Conservation (phyloP, 2,329 filamentous ascomycete genomes). For the Cytospora schulzeri region DNA sequence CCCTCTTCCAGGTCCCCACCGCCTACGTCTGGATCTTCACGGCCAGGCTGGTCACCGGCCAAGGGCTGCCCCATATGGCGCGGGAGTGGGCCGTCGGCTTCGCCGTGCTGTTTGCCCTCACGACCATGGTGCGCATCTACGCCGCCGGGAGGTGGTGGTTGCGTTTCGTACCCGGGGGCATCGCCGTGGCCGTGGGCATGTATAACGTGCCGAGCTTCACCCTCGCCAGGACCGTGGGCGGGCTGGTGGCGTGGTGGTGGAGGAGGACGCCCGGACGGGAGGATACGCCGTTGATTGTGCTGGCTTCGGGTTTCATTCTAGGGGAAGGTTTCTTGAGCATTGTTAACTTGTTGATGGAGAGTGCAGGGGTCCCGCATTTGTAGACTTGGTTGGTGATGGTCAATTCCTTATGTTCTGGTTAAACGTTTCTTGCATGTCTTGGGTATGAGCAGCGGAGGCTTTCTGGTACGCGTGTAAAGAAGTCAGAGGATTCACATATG, state of each 20-base stretch:
- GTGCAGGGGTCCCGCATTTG: constrained; percentile 73
- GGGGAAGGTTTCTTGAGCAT: constrained; percentile 93
- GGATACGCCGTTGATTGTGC: constrained; percentile 82
- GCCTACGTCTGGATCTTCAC: constrained; percentile 98
- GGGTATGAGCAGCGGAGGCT: background rate
- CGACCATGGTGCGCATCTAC: constrained; percentile 71
- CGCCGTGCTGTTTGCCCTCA: constrained; percentile 71
- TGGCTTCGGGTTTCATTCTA: constrained; percentile 86
- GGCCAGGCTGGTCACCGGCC: constrained; percentile 85
- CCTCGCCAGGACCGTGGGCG: constrained; percentile 81
- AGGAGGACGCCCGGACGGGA: constrained; percentile 50
- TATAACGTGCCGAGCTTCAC: constrained; percentile 82
- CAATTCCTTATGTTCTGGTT: background rate
- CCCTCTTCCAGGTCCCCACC: constrained; percentile 90
- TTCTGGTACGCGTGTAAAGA: background rate
- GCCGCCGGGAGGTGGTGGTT: constrained; percentile 64
- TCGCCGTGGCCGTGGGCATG: constrained; percentile 88
- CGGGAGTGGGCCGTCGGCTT: constrained; percentile 76
- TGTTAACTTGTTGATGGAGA: constrained; percentile 81
- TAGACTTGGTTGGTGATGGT: constrained; percentile 35
- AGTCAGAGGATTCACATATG: background rate
- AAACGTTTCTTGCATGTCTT: background rate
- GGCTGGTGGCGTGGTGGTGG: constrained; percentile 78
- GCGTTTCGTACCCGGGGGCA: constrained; percentile 82
- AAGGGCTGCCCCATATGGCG: constrained; percentile 83